phyloP scores from a whole-genome alignment of 768 basidiomycete genomes.

The Pholiota conissans region DNA sequence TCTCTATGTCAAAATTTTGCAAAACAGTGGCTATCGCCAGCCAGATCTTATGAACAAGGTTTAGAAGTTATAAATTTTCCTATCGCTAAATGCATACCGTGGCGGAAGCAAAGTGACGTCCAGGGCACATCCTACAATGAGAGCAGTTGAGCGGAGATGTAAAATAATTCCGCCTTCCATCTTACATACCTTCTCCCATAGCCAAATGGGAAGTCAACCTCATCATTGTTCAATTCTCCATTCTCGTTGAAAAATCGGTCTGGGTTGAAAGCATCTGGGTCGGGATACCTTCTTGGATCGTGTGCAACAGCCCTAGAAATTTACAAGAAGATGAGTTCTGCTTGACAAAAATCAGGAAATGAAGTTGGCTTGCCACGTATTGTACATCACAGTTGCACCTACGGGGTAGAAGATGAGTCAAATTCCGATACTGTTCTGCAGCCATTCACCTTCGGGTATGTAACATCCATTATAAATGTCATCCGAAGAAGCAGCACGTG shows the following conservation, averaged over 20 bases:
- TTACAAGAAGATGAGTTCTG: background rate
- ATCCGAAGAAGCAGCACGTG: background rate
- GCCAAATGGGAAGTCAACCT: slow-evolving; percentile 23
- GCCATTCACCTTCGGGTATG: background rate
- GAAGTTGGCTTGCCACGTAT: background rate
- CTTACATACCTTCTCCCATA: slow-evolving; percentile 27
- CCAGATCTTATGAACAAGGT: slow-evolving; percentile 9
- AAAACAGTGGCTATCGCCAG: slow-evolving; percentile 25
- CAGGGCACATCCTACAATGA: slow-evolving; percentile 15
- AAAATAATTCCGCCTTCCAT: background rate
- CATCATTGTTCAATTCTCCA: slow-evolving; percentile 19
- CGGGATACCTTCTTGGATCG: slow-evolving; percentile 27
- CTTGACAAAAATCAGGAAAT: background rate
- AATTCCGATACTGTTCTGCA: background rate
- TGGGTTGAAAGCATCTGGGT: slow-evolving; percentile 35
- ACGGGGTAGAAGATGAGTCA: background rate
- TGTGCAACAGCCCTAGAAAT: slow-evolving; percentile 30
- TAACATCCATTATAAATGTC: slow-evolving; percentile 1
- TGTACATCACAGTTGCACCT: background rate
- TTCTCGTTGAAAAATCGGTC: slow-evolving; percentile 30
- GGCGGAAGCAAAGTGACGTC: slow-evolving; percentile 14
- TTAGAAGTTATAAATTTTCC: background rate
- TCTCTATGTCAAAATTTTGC: background rate
- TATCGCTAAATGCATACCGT: slow-evolving; percentile 8
- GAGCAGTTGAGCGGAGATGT: background rate